Evolutionary conservation across 768 basidiomycete genomes (phyloP).

Genomic region (Mycena albidolilacea): DNA sequence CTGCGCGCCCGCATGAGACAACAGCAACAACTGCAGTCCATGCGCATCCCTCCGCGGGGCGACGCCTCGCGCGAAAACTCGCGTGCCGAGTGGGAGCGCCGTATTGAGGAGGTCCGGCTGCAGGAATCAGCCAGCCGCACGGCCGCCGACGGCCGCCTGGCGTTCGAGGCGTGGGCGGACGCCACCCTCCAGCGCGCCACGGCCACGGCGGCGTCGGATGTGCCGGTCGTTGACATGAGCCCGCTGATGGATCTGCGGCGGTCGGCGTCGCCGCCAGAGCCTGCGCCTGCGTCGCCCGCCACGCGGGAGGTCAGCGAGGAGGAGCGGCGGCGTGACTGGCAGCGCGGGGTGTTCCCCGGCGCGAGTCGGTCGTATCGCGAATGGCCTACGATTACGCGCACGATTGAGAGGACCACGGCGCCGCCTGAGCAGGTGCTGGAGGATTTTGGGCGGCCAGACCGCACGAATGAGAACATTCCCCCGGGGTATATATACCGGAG

Average conservation of each 20-base stretch:
- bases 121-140: not conserved
- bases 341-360: constrained; percentile 4
- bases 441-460: not conserved
- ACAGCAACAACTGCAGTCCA: too few species aligned
- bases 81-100: not conserved
- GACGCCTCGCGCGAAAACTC: not conserved
- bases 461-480: not conserved
- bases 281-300: not conserved
- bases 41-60: too few species aligned
- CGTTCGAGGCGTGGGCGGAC: constrained; percentile 39
- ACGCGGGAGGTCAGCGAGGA: constrained; percentile 27
- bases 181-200: constrained; percentile 37
- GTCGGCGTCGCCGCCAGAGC: not conserved
- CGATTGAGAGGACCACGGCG: constrained; percentile 28
- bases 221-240: constrained; percentile 16
- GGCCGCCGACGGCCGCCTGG: not conserved
- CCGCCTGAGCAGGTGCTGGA: constrained; percentile 4
- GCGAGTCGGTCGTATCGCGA: not conserved
- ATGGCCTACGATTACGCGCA: constrained; percentile 17
- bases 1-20: constrained; percentile 32
- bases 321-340: constrained; percentile 32
- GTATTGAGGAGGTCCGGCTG: not conserved
- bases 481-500: not conserved
- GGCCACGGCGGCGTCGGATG: constrained; percentile 29
- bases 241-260: constrained; percentile 16